Evolutionary conservation across 2,329 filamentous ascomycete species (phyloP), one percentile per base, ranked within the genome.

Genomic region (Monascus ruber): DNA sequence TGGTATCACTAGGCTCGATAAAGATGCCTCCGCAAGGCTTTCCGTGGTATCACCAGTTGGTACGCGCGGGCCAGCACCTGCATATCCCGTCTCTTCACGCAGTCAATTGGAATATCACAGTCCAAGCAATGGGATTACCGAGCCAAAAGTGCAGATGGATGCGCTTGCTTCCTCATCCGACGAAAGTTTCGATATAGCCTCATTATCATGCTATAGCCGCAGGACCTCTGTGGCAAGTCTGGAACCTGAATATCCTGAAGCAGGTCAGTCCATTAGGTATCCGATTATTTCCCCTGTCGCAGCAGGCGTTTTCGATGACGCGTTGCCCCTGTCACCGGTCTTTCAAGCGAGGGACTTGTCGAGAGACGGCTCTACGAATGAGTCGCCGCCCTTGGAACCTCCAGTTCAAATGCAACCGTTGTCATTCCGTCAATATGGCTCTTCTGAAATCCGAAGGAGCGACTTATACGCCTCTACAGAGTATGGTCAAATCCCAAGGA

Each of bases 331-430:
- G 34, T 25, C 31, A 49, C 24, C 48, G 47, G 2, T 31, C 31
- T 45, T 24, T 40, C 46, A 8, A 45, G 47, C 24, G 47, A 48
- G 24, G 45, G 17, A 45, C 6, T 42, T 47, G 6, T 54, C 53
- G 1, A 42, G 53, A 24, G 45, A 47, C 8, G 50, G 62, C 24
- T 39, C 56, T 17, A 58, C 48, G 40, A 62, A 65, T 38, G 67
- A 67, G 37, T 62, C 64, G 5, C 52, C 68, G 4, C 64, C 65
- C 10, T 50, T 55, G 4, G 59, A 60, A 24, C 63, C 64, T 25
- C 47, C 51, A 1, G 50, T 56, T 31, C 46, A 49, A 36, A 38
- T 59, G 34, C 46, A 50, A 5, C 60, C 58, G n/a, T 42, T 58
- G 3, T 42, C 49, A 6, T 46, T 54, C 31, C 53, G 51, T 17